phyloP scores from a whole-genome alignment of 139 green algal species.

The Auxenochlorella pyrenoidosa region DNA sequence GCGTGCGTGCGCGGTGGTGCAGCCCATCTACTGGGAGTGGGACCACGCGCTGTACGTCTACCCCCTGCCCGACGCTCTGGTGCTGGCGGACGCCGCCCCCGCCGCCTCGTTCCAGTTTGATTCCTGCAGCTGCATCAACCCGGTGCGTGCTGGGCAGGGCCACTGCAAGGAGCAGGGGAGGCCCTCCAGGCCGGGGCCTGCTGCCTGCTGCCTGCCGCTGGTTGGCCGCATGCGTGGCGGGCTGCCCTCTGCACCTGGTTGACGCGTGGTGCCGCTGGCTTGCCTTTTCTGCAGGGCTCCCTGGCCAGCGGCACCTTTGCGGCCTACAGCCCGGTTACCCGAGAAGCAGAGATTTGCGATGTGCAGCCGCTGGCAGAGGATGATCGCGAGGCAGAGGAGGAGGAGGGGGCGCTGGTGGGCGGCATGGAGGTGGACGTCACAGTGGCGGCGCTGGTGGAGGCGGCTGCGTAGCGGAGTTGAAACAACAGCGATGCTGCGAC shows the following conservation, averaged over 20 bases:
- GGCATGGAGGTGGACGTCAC: constrained; percentile 17
- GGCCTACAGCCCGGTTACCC: constrained; percentile 62
- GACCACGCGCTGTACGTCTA: constrained; percentile 90
- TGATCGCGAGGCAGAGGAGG: constrained; percentile 31
- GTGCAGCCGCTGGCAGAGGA: constrained; percentile 40
- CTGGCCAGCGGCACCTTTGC: constrained; percentile 73
- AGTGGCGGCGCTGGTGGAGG: background rate
- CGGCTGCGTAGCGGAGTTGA: background rate
- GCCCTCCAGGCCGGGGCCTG: no score
- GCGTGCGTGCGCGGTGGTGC: background rate
- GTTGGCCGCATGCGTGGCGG: background rate
- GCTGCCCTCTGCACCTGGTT: background rate
- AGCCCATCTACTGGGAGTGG: constrained; percentile 67
- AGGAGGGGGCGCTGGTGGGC: constrained; percentile 30
- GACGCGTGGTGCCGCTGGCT: background rate
- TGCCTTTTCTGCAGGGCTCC: constrained; percentile 64
- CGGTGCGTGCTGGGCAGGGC: constrained; percentile 48
- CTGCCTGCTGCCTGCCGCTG: background rate
- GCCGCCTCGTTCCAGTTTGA: constrained; percentile 61
- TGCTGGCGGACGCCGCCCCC: constrained; percentile 77
- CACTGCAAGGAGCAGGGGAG: no score
- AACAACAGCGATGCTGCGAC: background rate
- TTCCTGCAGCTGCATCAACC: constrained; percentile 79
- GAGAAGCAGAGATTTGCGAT: constrained; percentile 63
- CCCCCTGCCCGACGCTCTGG: constrained; percentile 82